Evolutionary conservation across 352 stramenopile species (phyloP).

Genomic region (Pythium brassicae): DNA sequence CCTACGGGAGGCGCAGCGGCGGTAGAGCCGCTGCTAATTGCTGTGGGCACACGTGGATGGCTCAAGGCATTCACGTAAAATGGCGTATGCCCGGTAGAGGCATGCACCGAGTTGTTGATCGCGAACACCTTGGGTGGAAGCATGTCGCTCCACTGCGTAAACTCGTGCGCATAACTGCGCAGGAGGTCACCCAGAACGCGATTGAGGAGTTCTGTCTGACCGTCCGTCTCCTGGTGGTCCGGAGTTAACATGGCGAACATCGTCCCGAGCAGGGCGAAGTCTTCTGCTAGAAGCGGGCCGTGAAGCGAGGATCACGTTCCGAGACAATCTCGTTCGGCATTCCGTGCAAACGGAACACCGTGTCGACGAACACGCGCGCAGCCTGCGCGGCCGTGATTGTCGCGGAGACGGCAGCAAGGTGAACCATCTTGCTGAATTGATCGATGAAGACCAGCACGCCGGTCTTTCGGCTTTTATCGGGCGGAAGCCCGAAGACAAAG

Average conservation of each 20-base stretch:
- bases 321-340: conserved; percentile 13
- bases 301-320: conserved; percentile 17
- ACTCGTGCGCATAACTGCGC: conserved; percentile 19
- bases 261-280: conserved; percentile 14
- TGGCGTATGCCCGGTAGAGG: no score
- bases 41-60: no score
- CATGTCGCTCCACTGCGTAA: conserved; percentile 1
- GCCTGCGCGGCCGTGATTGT: conserved; percentile 6
- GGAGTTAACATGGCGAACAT: conserved; percentile 14
- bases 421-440: background rate
- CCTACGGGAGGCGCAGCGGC: no score
- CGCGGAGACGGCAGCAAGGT: background rate
- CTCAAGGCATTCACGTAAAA: no score
- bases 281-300: conserved; percentile 13
- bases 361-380: conserved; percentile 15
- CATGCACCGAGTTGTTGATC: no score
- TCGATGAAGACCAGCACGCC: background rate
- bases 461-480: conserved; percentile 4
- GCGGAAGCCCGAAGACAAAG: background rate
- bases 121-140: no score
- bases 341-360: conserved; percentile 10
- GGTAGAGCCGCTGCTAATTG: no score
- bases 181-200: conserved; percentile 11
- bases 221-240: conserved; percentile 19
- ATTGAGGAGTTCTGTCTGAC: conserved; percentile 21